phyloP scores from a whole-genome alignment of 2,329 filamentous ascomycete species.

The Teratosphaeria viscida region DNA sequence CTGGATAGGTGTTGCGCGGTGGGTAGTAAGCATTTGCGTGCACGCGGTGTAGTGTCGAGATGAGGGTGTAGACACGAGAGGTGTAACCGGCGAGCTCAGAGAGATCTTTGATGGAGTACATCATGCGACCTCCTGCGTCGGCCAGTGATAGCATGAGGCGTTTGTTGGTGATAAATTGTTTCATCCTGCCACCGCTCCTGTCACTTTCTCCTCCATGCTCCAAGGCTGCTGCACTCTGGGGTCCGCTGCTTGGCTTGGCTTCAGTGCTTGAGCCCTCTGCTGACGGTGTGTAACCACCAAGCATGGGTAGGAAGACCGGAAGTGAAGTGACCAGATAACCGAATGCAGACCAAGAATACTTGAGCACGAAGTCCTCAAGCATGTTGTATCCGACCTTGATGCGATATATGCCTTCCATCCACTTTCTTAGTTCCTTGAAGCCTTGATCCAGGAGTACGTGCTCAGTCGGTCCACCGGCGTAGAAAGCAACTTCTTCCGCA shows the following conservation, averaged over 20 bases:
- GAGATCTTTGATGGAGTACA: constrained; percentile 98
- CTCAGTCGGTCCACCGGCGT: constrained; percentile 90
- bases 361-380: constrained; percentile 93
- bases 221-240: neutral
- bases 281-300: constrained; percentile 56
- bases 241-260: neutral
- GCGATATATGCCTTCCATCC: constrained; percentile 98
- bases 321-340: constrained; percentile 89
- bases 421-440: constrained; percentile 83
- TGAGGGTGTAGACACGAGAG: constrained; percentile 87
- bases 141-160: constrained; percentile 94
- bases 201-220: constrained; percentile 8
- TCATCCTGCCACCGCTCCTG: constrained; percentile 62
- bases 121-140: constrained; percentile 93
- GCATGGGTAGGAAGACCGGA: constrained; percentile 86
- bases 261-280: neutral
- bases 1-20: constrained; percentile 54
- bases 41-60: constrained; percentile 86
- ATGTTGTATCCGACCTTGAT: constrained; percentile 98
- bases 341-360: constrained; percentile 98
- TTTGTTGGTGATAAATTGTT: constrained; percentile 98
- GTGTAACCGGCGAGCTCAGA: constrained; percentile 94
- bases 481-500: constrained; percentile 95
- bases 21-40: constrained; percentile 81
- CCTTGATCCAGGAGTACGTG: constrained; percentile 84